Evolutionary conservation across 1,139 yeast genomes (phyloP), one percentile per base, ranked within the genome.

Genomic region (Meyerozyma guilliermondii): DNA sequence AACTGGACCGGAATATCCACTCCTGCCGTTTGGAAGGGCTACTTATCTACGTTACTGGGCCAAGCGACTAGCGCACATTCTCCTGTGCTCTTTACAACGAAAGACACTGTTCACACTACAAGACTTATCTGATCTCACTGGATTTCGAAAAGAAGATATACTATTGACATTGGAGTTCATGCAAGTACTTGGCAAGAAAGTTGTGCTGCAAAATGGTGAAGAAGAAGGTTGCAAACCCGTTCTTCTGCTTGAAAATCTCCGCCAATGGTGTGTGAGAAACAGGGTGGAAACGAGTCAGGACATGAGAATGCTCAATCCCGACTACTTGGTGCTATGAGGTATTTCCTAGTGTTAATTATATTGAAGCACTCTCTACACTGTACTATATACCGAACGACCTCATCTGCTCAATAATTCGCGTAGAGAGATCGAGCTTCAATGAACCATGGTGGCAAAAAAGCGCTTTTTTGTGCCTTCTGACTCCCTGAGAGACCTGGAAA

Each of bases 1-100:
- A 3, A 89, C 96, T 44, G 95, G 97, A 0, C 98, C 98, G 0
- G 98, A 92, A 59, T 77, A 82, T 50, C 98, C 98, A 0, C 66
- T 92, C 16, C 86, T 96, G 5, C 83, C 84, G 0, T 86, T 80
- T 59, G 98, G 98, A 0, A 73, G 75, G 41, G 67, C 79, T 5
- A 78, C 91, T 5, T 92, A 89, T 55, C 54, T 85, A 28, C 66
- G 76, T n/a, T 91, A 76, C 60, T 92, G 98, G 98, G 71, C 87
- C 11, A 70, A 72, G 39, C 59, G 55, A 36, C 46, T 72, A 11
- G 63, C 67, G 4, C 50, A 50, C 14, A 43, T 59, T 23, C 46
- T 62, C 20, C 26, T 43, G 38, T 27, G 45, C 35, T 39, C 46
- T 30, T 37, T 43, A 39, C 44, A 30, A n/a, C 49, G 55, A 7